These are phyloP conservation scores for Corylus avellana DNA, from an alignment of 306 rosid species.

Conservation along the genomic window DNA sequence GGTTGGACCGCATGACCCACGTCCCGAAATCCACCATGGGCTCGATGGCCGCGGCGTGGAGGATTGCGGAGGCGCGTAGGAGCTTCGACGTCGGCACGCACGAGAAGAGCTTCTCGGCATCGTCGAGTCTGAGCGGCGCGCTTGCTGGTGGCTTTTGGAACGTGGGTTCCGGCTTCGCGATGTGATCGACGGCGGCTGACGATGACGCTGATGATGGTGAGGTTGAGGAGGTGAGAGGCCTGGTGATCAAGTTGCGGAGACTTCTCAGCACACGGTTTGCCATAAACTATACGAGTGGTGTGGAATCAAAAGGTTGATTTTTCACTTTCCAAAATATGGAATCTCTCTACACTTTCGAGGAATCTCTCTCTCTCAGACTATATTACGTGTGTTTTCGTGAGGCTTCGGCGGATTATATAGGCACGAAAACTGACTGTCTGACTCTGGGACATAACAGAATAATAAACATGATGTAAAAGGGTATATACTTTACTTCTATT, in stretches of 20 bases:
- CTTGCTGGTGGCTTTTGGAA: slow-evolving; percentile 21
- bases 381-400: background rate
- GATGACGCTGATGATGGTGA: background rate
- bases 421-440: background rate
- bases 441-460: too few species aligned
- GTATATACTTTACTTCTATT: too few species aligned
- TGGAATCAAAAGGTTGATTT: too few species aligned
- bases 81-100: slow-evolving; percentile 48
- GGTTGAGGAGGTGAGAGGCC: slow-evolving; percentile 4
- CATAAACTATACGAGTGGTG: background rate
- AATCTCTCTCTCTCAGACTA: too few species aligned
- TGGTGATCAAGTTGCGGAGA: background rate
- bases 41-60: slow-evolving; percentile 65
- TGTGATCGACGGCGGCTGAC: background rate
- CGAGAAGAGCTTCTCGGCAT: slow-evolving; percentile 50
- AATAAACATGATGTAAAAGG: too few species aligned
- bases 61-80: slow-evolving; percentile 60
- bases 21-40: slow-evolving; percentile 80
- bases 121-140: slow-evolving; percentile 38
- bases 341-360: background rate
- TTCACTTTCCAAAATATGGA: background rate
- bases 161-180: background rate
- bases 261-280: background rate
- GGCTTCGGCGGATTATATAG: slow-evolving; percentile 1
- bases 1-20: slow-evolving; percentile 68